Conservation (phyloP, 164 flowering plant genomes). For the Buxus sempervirens region DNA sequence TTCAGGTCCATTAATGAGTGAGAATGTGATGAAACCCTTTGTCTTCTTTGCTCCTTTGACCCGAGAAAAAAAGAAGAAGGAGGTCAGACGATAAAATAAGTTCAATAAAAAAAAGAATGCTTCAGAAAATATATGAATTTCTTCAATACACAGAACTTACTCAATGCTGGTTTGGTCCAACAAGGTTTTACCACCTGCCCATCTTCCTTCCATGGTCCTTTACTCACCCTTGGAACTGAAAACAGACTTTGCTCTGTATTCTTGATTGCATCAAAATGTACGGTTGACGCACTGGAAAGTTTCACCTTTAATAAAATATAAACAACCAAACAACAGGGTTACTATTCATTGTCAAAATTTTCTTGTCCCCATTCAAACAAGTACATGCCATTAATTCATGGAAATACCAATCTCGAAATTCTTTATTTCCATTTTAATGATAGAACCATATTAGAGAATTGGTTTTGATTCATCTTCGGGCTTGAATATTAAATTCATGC, state of each 20-base stretch:
- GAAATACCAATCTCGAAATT: not conserved
- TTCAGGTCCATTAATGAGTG: slow-evolving; percentile 87
- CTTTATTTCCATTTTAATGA: not conserved
- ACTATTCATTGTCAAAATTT: not conserved
- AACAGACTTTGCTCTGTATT: slow-evolving; percentile 31
- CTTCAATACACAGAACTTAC: slow-evolving; percentile 28
- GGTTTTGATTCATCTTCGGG: too few species aligned
- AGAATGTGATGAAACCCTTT: slow-evolving; percentile 71
- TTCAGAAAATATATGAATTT: not conserved
- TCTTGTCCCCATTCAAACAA: not conserved
- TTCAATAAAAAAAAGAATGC: not conserved
- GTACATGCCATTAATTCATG: not conserved
- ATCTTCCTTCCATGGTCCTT: slow-evolving; percentile 63
- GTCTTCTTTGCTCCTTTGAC: slow-evolving; percentile 38
- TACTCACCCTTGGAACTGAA: slow-evolving; percentile 20
- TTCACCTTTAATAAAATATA: slow-evolving; percentile 32
- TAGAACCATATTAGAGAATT: too few species aligned
- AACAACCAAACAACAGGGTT: not conserved
- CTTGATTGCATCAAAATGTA: slow-evolving; percentile 27
- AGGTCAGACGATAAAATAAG: not conserved
- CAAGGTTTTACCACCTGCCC: slow-evolving; percentile 49
- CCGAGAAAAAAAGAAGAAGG: slow-evolving; percentile 4
- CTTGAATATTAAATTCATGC: too few species aligned
- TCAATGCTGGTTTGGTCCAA: slow-evolving; percentile 50
- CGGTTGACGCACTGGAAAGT: slow-evolving; percentile 29